Percentiles rank a stretch among this genome's conserved stretches.
phyloP scores from a whole-genome alignment of 495 filamentous ascomycete genomes.

The Platismatia glauca region DNA sequence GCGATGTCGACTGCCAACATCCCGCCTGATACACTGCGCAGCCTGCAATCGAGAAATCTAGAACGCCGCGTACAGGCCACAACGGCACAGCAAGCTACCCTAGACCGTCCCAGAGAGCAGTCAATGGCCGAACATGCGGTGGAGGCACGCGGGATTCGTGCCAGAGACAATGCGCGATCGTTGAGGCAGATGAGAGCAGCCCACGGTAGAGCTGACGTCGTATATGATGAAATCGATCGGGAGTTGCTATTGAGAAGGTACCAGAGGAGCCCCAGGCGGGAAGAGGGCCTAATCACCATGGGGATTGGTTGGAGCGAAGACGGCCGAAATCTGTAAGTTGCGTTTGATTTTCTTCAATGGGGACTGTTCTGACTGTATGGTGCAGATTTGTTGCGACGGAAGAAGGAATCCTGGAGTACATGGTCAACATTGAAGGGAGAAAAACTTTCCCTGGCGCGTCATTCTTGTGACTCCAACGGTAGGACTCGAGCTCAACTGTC shows the following conservation, averaged over 20 bases:
- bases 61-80: constrained; percentile 6
- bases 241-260: constrained; percentile 12
- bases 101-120: constrained; percentile 9
- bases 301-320: constrained; percentile 64
- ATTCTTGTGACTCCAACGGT: constrained; percentile 40
- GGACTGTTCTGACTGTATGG: background rate
- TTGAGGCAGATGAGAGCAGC: constrained; percentile 8
- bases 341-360: constrained; percentile 14
- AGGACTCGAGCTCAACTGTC: background rate
- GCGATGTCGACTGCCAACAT: constrained; percentile 30
- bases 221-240: constrained; percentile 18
- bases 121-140: constrained; percentile 1
- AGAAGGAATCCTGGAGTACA: constrained; percentile 65
- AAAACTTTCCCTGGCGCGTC: constrained; percentile 55
- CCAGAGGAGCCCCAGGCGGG: constrained; percentile 6
- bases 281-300: constrained; percentile 44
- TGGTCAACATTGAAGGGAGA: constrained; percentile 54
- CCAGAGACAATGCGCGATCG: constrained; percentile 6
- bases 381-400: constrained; percentile 63
- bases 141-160: constrained; percentile 1
- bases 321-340: constrained; percentile 58
- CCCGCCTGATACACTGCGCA: constrained; percentile 23
- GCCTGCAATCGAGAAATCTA: constrained; percentile 16
- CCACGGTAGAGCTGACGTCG: constrained; percentile 9
- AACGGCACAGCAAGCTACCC: background rate